Percentiles rank a stretch among this genome's conserved stretches.
Conservation (phyloP, 192 early-diverging fungal species). For the Coemansia interrupta region DNA sequence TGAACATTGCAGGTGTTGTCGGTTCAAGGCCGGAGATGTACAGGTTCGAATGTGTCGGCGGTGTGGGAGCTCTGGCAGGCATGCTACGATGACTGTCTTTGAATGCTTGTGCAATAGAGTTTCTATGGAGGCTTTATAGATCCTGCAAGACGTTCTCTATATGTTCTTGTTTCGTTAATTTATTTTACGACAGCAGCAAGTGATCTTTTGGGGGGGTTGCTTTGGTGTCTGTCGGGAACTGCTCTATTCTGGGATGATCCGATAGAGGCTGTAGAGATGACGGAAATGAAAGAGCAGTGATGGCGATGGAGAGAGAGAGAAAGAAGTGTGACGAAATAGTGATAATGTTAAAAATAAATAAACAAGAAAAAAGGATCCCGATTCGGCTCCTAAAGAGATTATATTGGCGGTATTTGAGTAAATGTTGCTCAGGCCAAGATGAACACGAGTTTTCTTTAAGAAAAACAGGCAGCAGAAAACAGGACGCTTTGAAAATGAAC, state of each 20-base stretch:
- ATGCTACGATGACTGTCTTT: constrained; percentile 5
- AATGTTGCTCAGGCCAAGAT: constrained; percentile 1
- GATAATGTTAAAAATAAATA: constrained; percentile 7
- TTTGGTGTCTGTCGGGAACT: too few species aligned
- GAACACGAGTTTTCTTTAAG: neutral
- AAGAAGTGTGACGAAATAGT: constrained; percentile 1
- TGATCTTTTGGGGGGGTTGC: too few species aligned
- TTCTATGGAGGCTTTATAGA: too few species aligned
- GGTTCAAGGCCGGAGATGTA: constrained; percentile 11
- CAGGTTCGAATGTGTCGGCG: constrained; percentile 9
- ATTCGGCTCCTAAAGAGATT: neutral
- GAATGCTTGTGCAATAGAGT: neutral
- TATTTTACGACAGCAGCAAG: too few species aligned
- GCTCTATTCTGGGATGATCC: too few species aligned
- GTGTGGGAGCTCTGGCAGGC: constrained; percentile 12
- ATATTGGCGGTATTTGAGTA: too few species aligned
- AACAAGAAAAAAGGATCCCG: constrained; percentile 5
- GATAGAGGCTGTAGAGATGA: too few species aligned
- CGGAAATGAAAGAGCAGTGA: too few species aligned
- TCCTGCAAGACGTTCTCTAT: too few species aligned
- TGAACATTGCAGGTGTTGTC: constrained; percentile 5
- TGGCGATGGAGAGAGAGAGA: neutral
- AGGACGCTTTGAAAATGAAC: neutral
- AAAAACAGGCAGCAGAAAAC: neutral
- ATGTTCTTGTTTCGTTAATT: too few species aligned